These are phyloP conservation scores for Stephanocyclus meneghinianus DNA, from an alignment of 352 stramenopile species.

Conservation along the genomic window DNA sequence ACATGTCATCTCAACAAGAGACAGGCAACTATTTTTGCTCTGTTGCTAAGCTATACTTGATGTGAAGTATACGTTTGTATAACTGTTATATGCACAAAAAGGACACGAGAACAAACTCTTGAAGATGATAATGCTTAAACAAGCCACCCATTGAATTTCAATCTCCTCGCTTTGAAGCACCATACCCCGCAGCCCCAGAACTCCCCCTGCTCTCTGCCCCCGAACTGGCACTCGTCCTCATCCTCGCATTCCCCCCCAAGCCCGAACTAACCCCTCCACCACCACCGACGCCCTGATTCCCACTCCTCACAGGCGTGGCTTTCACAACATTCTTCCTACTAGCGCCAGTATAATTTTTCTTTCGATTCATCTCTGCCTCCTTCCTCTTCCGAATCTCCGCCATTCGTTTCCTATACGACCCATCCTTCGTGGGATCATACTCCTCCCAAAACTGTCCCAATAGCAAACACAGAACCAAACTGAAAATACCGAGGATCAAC, in stretches of 20 bases:
- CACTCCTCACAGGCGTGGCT: not conserved
- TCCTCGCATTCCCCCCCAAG: not conserved
- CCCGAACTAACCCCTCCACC: not conserved
- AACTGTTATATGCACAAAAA: too few relatives aligned
- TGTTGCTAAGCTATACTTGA: too few relatives aligned
- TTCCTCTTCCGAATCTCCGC: slow-evolving; percentile 38
- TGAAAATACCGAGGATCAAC: slow-evolving; percentile 55
- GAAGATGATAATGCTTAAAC: too few relatives aligned
- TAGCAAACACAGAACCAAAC: slow-evolving; percentile 40
- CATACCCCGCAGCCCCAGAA: too few relatives aligned
- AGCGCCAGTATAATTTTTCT: not conserved
- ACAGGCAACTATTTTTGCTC: too few relatives aligned
- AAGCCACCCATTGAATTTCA: too few relatives aligned
- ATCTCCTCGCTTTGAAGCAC: too few relatives aligned
- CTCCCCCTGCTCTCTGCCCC: too few relatives aligned
- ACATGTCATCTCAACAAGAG: too few relatives aligned
- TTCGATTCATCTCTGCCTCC: not conserved
- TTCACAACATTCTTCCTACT: not conserved
- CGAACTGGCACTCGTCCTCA: not conserved
- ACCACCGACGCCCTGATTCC: not conserved
- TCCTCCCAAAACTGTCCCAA: slow-evolving; percentile 52
- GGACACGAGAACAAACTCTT: too few relatives aligned
- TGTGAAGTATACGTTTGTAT: too few relatives aligned
- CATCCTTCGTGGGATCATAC: slow-evolving; percentile 42
- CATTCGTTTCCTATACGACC: slow-evolving; percentile 45